Percentiles rank a stretch among this genome's conserved stretches.
Evolutionary conservation across 2,329 filamentous ascomycete genomes (phyloP).

Genomic region (Botryotinia calthae): DNA sequence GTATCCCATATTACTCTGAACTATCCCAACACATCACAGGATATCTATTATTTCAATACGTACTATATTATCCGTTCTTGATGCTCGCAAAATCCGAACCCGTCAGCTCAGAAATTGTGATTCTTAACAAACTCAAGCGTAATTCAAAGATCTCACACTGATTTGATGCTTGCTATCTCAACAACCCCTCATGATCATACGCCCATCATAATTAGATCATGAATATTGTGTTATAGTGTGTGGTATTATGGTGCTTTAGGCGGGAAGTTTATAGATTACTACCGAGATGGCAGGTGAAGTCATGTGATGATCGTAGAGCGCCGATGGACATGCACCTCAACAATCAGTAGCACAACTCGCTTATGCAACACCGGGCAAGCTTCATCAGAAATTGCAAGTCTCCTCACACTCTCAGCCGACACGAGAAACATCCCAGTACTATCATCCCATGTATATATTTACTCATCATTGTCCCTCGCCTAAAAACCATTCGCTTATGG

Average conservation of each 20-base stretch:
- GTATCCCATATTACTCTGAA: neutral
- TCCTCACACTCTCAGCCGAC: too few species aligned
- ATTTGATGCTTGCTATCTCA: neutral
- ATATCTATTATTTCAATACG: neutral
- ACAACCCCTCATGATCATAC: too few species aligned
- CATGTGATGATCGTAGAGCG: neutral
- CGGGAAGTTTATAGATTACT: neutral
- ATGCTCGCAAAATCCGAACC: neutral
- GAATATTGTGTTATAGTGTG: neutral
- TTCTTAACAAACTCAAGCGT: neutral
- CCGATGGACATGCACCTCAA: neutral
- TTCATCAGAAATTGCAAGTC: neutral
- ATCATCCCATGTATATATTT: neutral
- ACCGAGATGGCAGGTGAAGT: neutral
- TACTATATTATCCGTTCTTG: neutral
- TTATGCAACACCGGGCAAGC: neutral
- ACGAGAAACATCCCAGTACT: neutral
- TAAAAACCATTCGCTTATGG: neutral
- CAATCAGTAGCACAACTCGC: neutral
- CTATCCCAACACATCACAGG: neutral
- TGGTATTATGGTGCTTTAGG: neutral
- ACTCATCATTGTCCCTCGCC: neutral
- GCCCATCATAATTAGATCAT: neutral
- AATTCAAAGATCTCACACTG: neutral
- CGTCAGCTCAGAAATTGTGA: neutral